Base-by-base conservation (phyloP, 257 asterid genomes). In the Henckelia pumila region DNA sequence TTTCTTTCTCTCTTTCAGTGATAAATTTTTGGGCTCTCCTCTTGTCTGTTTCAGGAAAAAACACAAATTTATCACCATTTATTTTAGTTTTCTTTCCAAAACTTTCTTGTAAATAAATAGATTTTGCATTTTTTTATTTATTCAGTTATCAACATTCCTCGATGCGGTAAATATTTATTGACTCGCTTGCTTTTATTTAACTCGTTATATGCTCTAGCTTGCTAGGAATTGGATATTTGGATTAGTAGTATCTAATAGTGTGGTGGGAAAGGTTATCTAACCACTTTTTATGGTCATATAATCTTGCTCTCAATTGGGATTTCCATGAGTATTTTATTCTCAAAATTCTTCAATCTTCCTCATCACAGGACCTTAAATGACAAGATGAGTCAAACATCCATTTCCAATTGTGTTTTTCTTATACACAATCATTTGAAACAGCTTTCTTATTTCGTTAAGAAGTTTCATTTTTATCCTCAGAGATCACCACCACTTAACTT, bases 1-100 rank as follows among this genome's bases (percentile, higher is more conserved):
- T 84, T 53, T 56, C 25, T 57, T 58, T 29, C 23, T 6, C 40
- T 64, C 37, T 69, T 69, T 60, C 8, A 60, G 22, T 59, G 49
- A 72, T 23, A 9, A 58, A 37, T 52, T 69, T 57, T 59, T 68
- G 14, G 37, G 59, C 23, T n/a, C 23, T n/a, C 20, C 21, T 66
- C 57, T 37, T 7, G 35, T 59, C 25, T 17, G 21, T 59, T 75
- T 14, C 24, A 14, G 29, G 35, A 20, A 53, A 57, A 49, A 47
- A 26, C 49, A 26, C 30, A 17, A 22, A 33, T 6, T 2, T 49
- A 26, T 44, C 26, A 52, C 60, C 56, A 16, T 22, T 28, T 62
- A 10, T 20, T 21, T 57, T 3, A 26, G n/a, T 66, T 25, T n/a
- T 11, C 55, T 13, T 32, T 64, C 23, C 56, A 28, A 32, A 49